Evolutionary conservation across 2,329 filamentous ascomycete species (phyloP).

Genomic region (Didymellaceae sp.): DNA sequence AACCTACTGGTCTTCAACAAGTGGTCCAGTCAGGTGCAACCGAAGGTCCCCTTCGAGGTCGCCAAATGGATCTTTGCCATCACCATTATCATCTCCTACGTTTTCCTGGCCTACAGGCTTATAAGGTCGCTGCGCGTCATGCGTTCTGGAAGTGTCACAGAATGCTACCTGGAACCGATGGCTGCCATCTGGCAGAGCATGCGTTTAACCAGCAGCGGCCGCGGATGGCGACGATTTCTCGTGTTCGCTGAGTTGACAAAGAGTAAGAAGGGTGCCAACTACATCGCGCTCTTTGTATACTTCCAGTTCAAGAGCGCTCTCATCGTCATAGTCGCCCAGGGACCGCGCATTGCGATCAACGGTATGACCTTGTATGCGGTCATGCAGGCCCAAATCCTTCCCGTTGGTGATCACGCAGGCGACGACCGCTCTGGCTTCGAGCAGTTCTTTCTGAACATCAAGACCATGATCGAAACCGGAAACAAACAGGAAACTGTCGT

Average conservation of each 20-base stretch:
- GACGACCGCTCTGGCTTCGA: slow-evolving; percentile 69
- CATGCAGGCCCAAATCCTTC: slow-evolving; percentile 76
- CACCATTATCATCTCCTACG: slow-evolving; percentile 89
- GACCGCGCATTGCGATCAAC: slow-evolving; percentile 90
- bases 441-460: slow-evolving; percentile 85
- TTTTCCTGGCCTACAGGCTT: slow-evolving; percentile 82
- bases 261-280: slow-evolving; percentile 88
- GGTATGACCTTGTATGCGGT: slow-evolving; percentile 87
- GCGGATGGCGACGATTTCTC: slow-evolving; percentile 88
- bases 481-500: slow-evolving; percentile 83
- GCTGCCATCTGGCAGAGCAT: slow-evolving; percentile 85
- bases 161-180: slow-evolving; percentile 88
- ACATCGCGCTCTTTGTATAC: slow-evolving; percentile 89
- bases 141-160: slow-evolving; percentile 81
- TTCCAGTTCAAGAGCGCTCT: slow-evolving; percentile 83
- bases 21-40: slow-evolving; percentile 85
- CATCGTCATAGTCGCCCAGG: slow-evolving; percentile 87
- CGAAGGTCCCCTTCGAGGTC: slow-evolving; percentile 75
- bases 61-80: slow-evolving; percentile 95
- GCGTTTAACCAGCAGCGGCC: slow-evolving; percentile 70
- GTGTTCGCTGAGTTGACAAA: slow-evolving; percentile 91
- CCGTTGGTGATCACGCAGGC: slow-evolving; percentile 60
- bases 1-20: slow-evolving; percentile 87
- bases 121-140: slow-evolving; percentile 82
- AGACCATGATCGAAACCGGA: slow-evolving; percentile 68